Base-by-base conservation (phyloP, 1,139 yeast genomes). In the Kodamaea fungicola region DNA sequence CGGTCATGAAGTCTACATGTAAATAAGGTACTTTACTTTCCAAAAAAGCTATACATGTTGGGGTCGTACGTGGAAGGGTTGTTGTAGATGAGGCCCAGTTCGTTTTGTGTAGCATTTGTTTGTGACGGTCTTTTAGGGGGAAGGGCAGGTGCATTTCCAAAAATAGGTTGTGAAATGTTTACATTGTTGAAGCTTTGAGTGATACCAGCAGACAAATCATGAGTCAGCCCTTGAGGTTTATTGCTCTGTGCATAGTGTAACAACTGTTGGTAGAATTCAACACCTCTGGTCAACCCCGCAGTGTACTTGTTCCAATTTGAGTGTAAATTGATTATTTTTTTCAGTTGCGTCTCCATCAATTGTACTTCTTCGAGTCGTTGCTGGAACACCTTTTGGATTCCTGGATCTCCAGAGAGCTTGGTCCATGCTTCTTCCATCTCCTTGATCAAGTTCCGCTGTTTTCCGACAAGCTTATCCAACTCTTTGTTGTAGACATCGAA, bases 401-500 rank as follows among this genome's bases (percentile, higher is more conserved):
- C 59, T 2, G 64, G 57, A 46, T 72, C 69, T 16, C 74, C 67
- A 22, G 78, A 62, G 10, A 88, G 71, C 16, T 62, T 63, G 38
- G 71, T 74, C 81, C 95, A 80, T 23, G 69, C 66, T 7, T 59
- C 56, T 39, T 83, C 80, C 33, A 89, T 65, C 13, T 76, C 78
- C 35, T 65, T 64, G 23, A 88, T 70, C 26, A 81, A 61, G 4
- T 64, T 61, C 32, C 73, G 71, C 54, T 89, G 96, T 36, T 79
- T 80, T 34, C 69, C 73, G 12, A 83, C 71, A 10, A 92, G 76
- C 4, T 80, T 76, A 33, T 82, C 87, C 30, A 92, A 67, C 38
- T 95, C 76, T 3, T 73, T 67, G 39, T 78, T 78, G 48, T 78
- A 80, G 0, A 85, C 85, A 28, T 76, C 76, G 55, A 88, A 92